Evolutionary conservation across 2,329 filamentous ascomycete genomes (phyloP), one percentile per base, ranked within the genome.

Genomic region (Trichophyton simii): DNA sequence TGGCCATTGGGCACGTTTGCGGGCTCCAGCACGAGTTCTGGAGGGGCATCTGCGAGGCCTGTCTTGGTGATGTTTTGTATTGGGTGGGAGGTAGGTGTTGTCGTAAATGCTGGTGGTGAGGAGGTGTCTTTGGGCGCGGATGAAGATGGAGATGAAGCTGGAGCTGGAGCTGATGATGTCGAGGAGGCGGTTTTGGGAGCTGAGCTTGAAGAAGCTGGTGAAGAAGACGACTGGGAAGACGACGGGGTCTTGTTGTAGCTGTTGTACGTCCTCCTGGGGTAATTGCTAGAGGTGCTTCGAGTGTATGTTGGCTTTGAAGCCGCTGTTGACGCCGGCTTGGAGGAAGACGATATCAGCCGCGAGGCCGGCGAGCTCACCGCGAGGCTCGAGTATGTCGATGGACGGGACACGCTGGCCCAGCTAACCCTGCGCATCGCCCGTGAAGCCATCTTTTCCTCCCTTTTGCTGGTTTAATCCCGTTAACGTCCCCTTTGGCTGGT

Each of bases 31-130:
- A 71, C 66, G 31, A 72, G 67, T 59, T 72, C 70, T 25, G 71
- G 67, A 4, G 74, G 72, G 44, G 69, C 68, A 65, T 75, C 72
- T 8, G 65, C 63, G 22, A 75, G 69, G 1, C 74, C 74, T 57
- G 70, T 73, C 63, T 75, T 72, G 61, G 69, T 70, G 67, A 76
- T 71, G 66, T 72, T 72, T 58, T 71, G 66, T 36, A 72, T 63
- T 64, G 60, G 67, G 61, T 28, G 66, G 55, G 57, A 64, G 42
- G 2, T 61, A 44, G 50, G 61, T 36, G 48, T 61, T 34, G 50
- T 55, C n/a, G 25, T 55, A 20, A 57, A 28, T 15, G 41, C 15
- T 2, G 44, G 58, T n/a, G 52, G 52, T 38, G 54, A 60, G n/a
- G 61, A 20, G 34, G 61, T 36, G 11, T 52, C 18, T 7, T 46